Conservation (phyloP, 2,329 filamentous ascomycete species). For the Fusarium scirpi region DNA sequence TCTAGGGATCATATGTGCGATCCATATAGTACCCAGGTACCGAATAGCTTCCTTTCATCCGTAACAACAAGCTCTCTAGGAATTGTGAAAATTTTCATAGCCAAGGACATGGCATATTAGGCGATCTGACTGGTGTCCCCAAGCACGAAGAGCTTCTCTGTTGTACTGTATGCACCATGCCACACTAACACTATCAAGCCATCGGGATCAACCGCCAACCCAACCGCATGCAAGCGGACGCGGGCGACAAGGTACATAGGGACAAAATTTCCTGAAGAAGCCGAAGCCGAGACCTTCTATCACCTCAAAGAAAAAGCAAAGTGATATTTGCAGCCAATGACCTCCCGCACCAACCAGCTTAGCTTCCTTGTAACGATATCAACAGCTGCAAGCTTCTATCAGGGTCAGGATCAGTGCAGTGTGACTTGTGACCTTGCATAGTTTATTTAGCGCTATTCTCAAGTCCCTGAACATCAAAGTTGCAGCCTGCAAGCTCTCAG, state of each 20-base stretch:
- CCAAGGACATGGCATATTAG: background rate
- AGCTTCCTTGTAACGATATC: conserved; percentile 22
- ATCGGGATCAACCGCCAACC: conserved; percentile 33
- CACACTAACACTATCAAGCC: conserved; percentile 14
- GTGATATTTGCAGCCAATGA: conserved; percentile 24
- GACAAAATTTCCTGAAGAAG: conserved; percentile 14
- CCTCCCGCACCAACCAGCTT: conserved; percentile 37
- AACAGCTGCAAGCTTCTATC: conserved; percentile 11
- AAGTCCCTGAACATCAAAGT: conserved; percentile 4
- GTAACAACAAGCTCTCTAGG: background rate
- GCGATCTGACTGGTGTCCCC: background rate
- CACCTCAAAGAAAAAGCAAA: conserved; percentile 33
- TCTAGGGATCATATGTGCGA: background rate
- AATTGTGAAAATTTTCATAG: background rate
- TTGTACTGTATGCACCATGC: conserved; percentile 3
- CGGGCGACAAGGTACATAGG: conserved; percentile 10
- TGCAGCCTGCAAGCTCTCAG: conserved; percentile 5
- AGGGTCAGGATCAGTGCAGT: conserved; percentile 10
- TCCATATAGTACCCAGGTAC: background rate
- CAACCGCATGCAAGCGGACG: conserved; percentile 19
- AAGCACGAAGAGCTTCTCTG: background rate
- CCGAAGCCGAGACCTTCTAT: conserved; percentile 18
- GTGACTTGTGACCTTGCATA: conserved; percentile 24
- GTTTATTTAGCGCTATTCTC: conserved; percentile 18
- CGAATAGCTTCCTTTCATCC: background rate